These are phyloP conservation scores for Aspergillus sclerotialis DNA, from an alignment of 2,329 filamentous ascomycete genomes.

Conservation along the genomic window DNA sequence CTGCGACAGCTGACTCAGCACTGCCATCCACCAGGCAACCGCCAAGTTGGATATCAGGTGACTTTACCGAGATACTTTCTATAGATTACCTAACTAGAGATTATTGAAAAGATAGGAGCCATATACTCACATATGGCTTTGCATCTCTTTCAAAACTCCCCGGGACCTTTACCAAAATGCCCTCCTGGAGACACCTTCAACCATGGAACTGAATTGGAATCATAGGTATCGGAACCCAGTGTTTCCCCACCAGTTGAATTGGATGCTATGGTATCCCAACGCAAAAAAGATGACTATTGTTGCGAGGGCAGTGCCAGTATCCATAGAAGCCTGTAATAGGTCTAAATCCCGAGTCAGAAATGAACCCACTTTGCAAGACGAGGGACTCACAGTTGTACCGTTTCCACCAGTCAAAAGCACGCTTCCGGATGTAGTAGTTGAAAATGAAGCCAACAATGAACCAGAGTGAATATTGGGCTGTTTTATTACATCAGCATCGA, in stretches of 20 bases:
- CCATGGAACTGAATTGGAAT: slow-evolving; percentile 28
- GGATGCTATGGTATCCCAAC: slow-evolving; percentile 22
- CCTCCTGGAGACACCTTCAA: slow-evolving; percentile 20
- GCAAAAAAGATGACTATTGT: slow-evolving; percentile 28
- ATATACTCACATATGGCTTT: too few relatives aligned
- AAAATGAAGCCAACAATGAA: slow-evolving; percentile 26
- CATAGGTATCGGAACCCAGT: slow-evolving; percentile 27
- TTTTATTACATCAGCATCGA: too few relatives aligned
- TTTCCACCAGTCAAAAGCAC: slow-evolving; percentile 27
- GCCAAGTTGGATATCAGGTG: too few relatives aligned
- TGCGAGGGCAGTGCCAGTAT: slow-evolving; percentile 26
- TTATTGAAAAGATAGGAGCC: too few relatives aligned
- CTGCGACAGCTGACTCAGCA: too few relatives aligned
- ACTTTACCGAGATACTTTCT: too few relatives aligned
- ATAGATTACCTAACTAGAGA: too few relatives aligned
- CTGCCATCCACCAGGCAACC: too few relatives aligned
- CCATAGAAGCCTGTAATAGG: slow-evolving; percentile 25
- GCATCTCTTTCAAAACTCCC: slow-evolving; percentile 23
- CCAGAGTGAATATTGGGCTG: slow-evolving; percentile 26
- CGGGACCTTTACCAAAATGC: slow-evolving; percentile 26
- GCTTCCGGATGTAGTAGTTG: slow-evolving; percentile 23
- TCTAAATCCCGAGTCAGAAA: not conserved
- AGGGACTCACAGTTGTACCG: slow-evolving; percentile 22
- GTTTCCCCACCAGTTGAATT: slow-evolving; percentile 30
- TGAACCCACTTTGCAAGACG: not conserved